These are phyloP conservation scores for Centaurea solstitialis DNA, from an alignment of 129 eudicot genomes.

Conservation along the genomic window DNA sequence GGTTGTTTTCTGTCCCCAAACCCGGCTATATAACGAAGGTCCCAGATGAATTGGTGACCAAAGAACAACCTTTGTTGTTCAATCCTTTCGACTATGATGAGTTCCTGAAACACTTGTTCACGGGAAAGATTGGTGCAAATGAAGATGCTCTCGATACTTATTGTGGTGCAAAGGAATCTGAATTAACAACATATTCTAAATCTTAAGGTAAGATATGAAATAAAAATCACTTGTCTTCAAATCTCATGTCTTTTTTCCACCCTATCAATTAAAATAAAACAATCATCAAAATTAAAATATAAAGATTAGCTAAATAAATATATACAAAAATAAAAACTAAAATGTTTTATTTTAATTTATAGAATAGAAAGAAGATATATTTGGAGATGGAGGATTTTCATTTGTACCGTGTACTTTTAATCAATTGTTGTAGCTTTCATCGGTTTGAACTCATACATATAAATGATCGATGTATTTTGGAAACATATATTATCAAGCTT, in stretches of 20 bases:
- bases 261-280: too few relatives aligned
- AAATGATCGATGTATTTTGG: neutral
- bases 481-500: neutral
- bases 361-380: neutral
- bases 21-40: constrained; percentile 34
- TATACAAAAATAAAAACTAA: too few relatives aligned
- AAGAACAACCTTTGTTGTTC: constrained; percentile 47
- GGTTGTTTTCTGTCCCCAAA: constrained; percentile 40
- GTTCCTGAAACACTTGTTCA: constrained; percentile 39
- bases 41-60: constrained; percentile 50
- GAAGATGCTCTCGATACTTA: constrained; percentile 39
- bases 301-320: neutral
- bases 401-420: neutral
- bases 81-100: constrained; percentile 46
- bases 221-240: neutral
- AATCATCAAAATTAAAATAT: too few relatives aligned
- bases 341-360: too few relatives aligned
- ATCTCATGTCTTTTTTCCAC: neutral
- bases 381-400: neutral
- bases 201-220: neutral
- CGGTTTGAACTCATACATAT: neutral
- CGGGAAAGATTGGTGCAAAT: constrained; percentile 35
- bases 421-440: neutral
- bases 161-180: constrained; percentile 37
- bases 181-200: constrained; percentile 12